These are phyloP conservation scores for Ophiocordyceps robertsii DNA, from an alignment of 2,329 filamentous ascomycete species.

Conservation along the genomic window DNA sequence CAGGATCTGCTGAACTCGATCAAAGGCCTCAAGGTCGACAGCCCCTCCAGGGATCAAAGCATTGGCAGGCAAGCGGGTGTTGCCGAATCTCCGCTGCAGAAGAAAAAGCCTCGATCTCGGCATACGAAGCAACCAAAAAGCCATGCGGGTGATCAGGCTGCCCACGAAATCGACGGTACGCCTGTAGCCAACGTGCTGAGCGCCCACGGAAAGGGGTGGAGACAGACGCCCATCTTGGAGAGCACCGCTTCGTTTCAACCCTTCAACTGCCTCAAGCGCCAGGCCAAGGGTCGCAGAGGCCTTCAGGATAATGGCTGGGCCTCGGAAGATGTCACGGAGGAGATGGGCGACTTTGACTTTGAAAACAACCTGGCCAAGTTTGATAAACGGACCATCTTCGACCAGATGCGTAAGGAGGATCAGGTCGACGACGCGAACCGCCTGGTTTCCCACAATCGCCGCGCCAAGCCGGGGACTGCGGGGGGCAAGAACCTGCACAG, in stretches of 20 bases:
- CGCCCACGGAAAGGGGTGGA: slow-evolving; percentile 40
- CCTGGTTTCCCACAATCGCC: slow-evolving; percentile 80
- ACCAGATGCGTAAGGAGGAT: slow-evolving; percentile 82
- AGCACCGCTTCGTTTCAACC: slow-evolving; percentile 50
- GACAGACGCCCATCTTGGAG: slow-evolving; percentile 46
- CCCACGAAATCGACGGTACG: slow-evolving; percentile 9
- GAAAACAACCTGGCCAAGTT: slow-evolving; percentile 82
- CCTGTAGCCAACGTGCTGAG: slow-evolving; percentile 9
- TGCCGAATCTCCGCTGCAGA: slow-evolving; percentile 12
- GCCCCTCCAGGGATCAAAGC: slow-evolving; percentile 4
- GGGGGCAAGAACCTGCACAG: slow-evolving; percentile 86
- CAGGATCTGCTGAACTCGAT: slow-evolving; percentile 13
- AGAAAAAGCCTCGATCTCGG: slow-evolving; percentile 18
- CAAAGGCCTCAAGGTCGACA: slow-evolving; percentile 11
- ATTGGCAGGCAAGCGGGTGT: slow-evolving; percentile 8
- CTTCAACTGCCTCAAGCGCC: slow-evolving; percentile 47
- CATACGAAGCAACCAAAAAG: slow-evolving; percentile 17
- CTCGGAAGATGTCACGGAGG: slow-evolving; percentile 91
- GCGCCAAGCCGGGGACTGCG: slow-evolving; percentile 52
- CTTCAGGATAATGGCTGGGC: slow-evolving; percentile 70
- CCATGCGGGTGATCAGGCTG: slow-evolving; percentile 14
- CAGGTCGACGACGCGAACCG: slow-evolving; percentile 78
- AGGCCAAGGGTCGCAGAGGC: slow-evolving; percentile 28
- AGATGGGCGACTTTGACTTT: slow-evolving; percentile 91
- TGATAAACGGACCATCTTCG: slow-evolving; percentile 83